Conservation (phyloP, 495 filamentous ascomycete species). For the Penicillium lagena region DNA sequence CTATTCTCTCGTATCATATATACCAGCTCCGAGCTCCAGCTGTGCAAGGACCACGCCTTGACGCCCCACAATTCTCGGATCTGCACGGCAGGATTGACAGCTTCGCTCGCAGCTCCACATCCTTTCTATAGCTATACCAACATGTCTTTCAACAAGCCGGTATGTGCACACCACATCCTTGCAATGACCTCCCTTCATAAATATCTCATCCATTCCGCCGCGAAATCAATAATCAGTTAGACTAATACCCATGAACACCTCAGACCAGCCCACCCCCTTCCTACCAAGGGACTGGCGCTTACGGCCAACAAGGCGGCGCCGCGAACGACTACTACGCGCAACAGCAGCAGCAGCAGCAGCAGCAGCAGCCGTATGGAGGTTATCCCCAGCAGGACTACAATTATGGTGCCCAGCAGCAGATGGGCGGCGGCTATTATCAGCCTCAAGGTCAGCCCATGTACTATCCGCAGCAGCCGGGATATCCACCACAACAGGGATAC, state of each 20-base stretch:
- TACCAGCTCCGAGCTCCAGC: not conserved
- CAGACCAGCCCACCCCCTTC: slow-evolving; percentile 37
- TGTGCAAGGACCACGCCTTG: not conserved
- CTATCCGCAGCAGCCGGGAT: slow-evolving; percentile 5
- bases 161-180: slow-evolving; percentile 8
- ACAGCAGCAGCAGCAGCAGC: slow-evolving; percentile 6
- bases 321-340: slow-evolving; percentile 25
- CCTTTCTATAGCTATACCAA: not conserved
- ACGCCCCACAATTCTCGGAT: not conserved
- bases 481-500: slow-evolving; percentile 36
- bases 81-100: not conserved
- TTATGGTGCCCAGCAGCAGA: slow-evolving; percentile 15
- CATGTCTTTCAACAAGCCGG: slow-evolving; percentile 36
- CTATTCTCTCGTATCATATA: not conserved
- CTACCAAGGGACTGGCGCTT: slow-evolving; percentile 21
- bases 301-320: slow-evolving; percentile 7
- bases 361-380: slow-evolving; percentile 12
- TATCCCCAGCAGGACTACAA: slow-evolving; percentile 18
- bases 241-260: slow-evolving; percentile 5
- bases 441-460: not conserved
- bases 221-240: too few species aligned
- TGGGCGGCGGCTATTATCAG: slow-evolving; percentile 11
- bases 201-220: not conserved
- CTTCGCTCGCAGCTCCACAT: not conserved
- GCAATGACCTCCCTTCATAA: not conserved